A percentile compares a stretch with the other conserved stretches of the same genome.
Conservation (phyloP, 768 basidiomycete genomes). For the Hortiboletus flavorubellus region DNA sequence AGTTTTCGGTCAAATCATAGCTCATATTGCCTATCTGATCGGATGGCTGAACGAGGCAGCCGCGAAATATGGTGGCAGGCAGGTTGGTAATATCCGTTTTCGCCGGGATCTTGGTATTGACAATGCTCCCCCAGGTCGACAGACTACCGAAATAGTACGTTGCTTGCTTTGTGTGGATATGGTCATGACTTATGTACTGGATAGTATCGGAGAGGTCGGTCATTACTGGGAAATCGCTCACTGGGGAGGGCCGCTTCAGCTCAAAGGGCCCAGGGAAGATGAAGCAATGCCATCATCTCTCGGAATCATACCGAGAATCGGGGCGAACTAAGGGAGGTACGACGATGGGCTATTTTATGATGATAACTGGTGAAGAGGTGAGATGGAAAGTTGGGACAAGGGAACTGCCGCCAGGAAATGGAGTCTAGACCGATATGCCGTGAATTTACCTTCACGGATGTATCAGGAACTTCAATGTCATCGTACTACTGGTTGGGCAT, state of each 20-base stretch:
- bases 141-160: constrained; percentile 1
- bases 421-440: no score
- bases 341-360: background rate
- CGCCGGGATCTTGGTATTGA: background rate
- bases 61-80: constrained; percentile 15
- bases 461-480: no score
- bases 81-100: constrained; percentile 3
- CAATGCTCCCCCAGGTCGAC: background rate
- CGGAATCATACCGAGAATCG: background rate
- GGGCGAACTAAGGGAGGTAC: background rate
- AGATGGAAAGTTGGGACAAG: no score
- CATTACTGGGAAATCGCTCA: background rate
- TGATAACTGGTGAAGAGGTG: constrained; percentile 1
- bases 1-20: background rate
- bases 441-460: no score
- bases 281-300: background rate
- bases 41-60: constrained; percentile 16
- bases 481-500: no score
- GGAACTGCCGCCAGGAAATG: no score
- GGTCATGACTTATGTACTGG: background rate
- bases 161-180: no score
- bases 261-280: background rate
- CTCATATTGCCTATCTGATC: background rate
- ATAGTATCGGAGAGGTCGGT: background rate
- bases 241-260: background rate